Percentiles rank a stretch among this genome's conserved stretches.
These are phyloP conservation scores for Sporothrix pallida DNA, from an alignment of 2,329 filamentous ascomycete genomes.

Conservation along the genomic window DNA sequence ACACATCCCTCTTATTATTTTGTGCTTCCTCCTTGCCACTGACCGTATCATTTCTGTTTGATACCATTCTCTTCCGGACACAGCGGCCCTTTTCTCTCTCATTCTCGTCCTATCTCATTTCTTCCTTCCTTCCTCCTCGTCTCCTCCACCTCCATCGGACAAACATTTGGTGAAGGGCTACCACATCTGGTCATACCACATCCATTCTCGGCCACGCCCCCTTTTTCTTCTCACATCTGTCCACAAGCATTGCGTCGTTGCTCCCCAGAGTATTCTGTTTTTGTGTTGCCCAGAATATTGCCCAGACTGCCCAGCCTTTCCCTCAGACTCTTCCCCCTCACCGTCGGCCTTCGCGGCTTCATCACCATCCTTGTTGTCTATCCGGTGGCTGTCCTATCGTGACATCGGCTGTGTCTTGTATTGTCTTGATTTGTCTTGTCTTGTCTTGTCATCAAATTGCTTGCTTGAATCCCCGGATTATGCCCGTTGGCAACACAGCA, in stretches of 20 bases:
- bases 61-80: conserved; percentile 2
- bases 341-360: background rate
- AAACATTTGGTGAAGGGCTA: background rate
- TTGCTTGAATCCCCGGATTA: conserved; percentile 1
- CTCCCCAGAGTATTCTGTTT: background rate
- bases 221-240: background rate
- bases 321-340: conserved; percentile 1
- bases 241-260: background rate
- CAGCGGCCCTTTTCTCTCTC: too few relatives aligned
- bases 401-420: background rate
- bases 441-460: background rate
- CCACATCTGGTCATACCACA: background rate
- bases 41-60: background rate
- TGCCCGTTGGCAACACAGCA: conserved; percentile 17
- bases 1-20: background rate
- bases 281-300: background rate
- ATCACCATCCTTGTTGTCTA: background rate
- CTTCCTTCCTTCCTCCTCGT: background rate
- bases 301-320: background rate
- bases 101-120: background rate
- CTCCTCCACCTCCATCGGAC: background rate
- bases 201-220: background rate
- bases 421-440: background rate
- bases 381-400: conserved; percentile 1
- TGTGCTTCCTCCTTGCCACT: background rate